A percentile compares a stretch with the other conserved stretches of the same genome.
Conservation (phyloP, 2,329 filamentous ascomycete genomes). For the Aschersonia sp. region DNA sequence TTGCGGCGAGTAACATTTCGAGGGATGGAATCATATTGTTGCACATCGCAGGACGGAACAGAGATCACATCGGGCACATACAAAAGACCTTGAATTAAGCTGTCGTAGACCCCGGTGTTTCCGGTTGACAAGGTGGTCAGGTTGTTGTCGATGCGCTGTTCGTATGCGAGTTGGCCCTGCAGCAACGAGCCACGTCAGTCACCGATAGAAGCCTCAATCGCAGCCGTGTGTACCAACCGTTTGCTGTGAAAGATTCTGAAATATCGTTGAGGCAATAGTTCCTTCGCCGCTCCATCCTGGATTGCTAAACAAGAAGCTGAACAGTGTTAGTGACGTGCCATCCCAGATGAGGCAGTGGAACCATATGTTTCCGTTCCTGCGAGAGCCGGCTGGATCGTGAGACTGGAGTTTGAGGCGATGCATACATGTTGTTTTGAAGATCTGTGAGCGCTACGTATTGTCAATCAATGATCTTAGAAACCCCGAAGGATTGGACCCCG, state of each 20-base stretch:
- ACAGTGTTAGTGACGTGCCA: conserved; percentile 2
- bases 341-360: too few species aligned
- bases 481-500: conserved; percentile 7
- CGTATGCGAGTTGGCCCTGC: conserved; percentile 35
- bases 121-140: conserved; percentile 65
- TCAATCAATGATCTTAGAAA: conserved; percentile 11
- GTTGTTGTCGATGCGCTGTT: conserved; percentile 36
- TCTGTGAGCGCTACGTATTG: conserved; percentile 26
- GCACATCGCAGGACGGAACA: conserved; percentile 45
- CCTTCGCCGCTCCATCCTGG: conserved; percentile 36
- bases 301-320: conserved; percentile 45
- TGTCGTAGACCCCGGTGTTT: conserved; percentile 42
- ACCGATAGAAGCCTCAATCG: neutral
- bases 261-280: conserved; percentile 36
- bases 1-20: conserved; percentile 56
- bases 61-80: conserved; percentile 62
- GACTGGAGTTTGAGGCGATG: neutral
- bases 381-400: too few species aligned
- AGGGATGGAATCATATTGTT: conserved; percentile 54
- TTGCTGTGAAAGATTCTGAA: conserved; percentile 41
- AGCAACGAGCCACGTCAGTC: neutral
- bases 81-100: conserved; percentile 60
- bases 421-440: conserved; percentile 35
- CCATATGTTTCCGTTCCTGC: too few species aligned
- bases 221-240: conserved; percentile 30